Base-by-base conservation (phyloP, 495 filamentous ascomycete genomes). In the Lindgomyces ingoldianus region DNA sequence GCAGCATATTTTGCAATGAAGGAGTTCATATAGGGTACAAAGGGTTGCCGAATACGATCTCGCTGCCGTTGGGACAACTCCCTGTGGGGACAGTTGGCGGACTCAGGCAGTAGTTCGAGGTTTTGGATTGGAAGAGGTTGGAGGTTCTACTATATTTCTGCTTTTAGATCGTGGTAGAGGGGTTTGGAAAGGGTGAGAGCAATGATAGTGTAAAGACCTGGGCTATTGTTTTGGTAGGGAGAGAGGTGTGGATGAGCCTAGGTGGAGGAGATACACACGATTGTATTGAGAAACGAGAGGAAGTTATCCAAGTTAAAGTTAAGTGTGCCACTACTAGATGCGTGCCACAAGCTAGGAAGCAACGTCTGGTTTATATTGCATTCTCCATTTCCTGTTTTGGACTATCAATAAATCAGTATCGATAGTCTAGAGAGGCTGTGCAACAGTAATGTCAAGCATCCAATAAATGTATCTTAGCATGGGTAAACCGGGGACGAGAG, bases 141-240 rank as follows among this genome's bases (percentile, higher is more conserved):
- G 65, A 19, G 30, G 3, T 14, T 8, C 63, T 44, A 6, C 56
- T 50, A 22, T 50, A 61, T n/a, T 19, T 70, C 25, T 1, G 58
- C 57, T 58, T 67, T 70, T 16, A 66, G 55, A n/a, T 57, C 62
- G 30, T 70, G 56, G 53, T 69, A 68, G 3, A 14, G 45, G 1
- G 30, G 2, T 26, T 64, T 53, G 3, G 45, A 30, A 14, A 25
- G 50, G 10, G 24, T 22, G 22, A 59, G 64, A 19, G 52, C 59
- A 3, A 54, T 68, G 3, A 63, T 29, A 16, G 60, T 64, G 36
- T 64, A 41, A 3, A 57, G 3, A 21, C 47, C 52, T 1, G 56
- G 62, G 30, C 56, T 42, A 18, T 59, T 42, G 19, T 49, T 33
- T 18, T 46, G 44, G 8, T 25, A 22, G 4, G 41, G 3, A 27